These are phyloP conservation scores for Thermothielavioides terrestris DNA, from an alignment of 495 filamentous ascomycete genomes.

Conservation along the genomic window DNA sequence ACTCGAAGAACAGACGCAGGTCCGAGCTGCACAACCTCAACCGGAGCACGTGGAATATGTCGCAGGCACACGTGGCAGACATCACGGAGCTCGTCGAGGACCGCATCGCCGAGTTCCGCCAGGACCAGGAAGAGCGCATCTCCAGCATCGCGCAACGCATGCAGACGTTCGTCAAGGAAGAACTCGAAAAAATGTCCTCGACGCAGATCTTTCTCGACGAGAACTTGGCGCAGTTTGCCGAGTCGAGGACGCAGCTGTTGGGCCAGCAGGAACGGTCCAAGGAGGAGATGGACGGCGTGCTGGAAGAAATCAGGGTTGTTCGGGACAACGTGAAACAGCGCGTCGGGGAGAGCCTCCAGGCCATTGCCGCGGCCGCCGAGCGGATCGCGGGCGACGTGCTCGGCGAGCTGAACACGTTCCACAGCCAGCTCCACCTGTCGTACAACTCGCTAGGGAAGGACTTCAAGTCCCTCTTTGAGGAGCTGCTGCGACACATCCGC, in stretches of 20 bases:
- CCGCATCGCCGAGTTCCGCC: slow-evolving; percentile 58
- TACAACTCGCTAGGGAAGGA: slow-evolving; percentile 85
- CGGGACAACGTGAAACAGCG: slow-evolving; percentile 78
- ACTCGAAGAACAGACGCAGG: slow-evolving; percentile 73
- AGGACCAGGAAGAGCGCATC: slow-evolving; percentile 62
- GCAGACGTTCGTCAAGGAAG: slow-evolving; percentile 59
- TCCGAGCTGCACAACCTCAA: slow-evolving; percentile 74
- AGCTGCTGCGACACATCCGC: slow-evolving; percentile 59
- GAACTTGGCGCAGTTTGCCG: slow-evolving; percentile 55
- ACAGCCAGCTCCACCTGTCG: slow-evolving; percentile 73
- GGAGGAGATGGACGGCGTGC: slow-evolving; percentile 79
- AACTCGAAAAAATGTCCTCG: slow-evolving; percentile 56
- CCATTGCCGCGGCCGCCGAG: slow-evolving; percentile 75
- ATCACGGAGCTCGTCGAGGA: slow-evolving; percentile 68
- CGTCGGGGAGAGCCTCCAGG: slow-evolving; percentile 77
- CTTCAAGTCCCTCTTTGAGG: slow-evolving; percentile 77
- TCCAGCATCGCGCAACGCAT: slow-evolving; percentile 57
- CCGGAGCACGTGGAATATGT: slow-evolving; percentile 65
- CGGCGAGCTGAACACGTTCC: slow-evolving; percentile 71
- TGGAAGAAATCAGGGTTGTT: slow-evolving; percentile 85
- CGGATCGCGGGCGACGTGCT: slow-evolving; percentile 87
- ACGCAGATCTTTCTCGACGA: slow-evolving; percentile 60
- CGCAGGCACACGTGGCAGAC: slow-evolving; percentile 62
- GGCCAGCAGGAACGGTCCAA: slow-evolving; percentile 61
- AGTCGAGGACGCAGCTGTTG: slow-evolving; percentile 56